Evolutionary conservation across 2,329 filamentous ascomycete species (phyloP), one percentile per base, ranked within the genome.

Genomic region (Aspergillus neoniger): DNA sequence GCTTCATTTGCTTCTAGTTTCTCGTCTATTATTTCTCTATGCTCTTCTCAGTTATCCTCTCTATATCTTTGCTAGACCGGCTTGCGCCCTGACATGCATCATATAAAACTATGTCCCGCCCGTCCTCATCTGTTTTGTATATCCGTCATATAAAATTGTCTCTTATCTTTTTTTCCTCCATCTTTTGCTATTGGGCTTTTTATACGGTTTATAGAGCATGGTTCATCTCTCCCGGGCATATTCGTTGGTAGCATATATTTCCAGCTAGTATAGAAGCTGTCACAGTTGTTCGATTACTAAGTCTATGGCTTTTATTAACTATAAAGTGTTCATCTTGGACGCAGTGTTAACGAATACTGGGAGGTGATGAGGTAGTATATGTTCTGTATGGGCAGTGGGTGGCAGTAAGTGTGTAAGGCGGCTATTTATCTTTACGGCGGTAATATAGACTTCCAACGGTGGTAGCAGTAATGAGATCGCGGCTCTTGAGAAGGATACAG

Each of bases 61-160:
- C 32, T 53, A 32, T 44, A 41, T 41, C 43, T 47, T 17, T 32
- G 25, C 25, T 55, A 55, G 53, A 55, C 53, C 39, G 25, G 25
- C 54, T 48, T 38, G 21, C 12, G 32, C 12, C 32, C 32, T 14
- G 21, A 36, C 47, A 25, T 38, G 47, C 32, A 14, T 30, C 10
- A n/a, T 55, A 25, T 55, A 32, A 62, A 36, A 14, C 12, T 25
- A 59, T 59, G 41, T 47, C 17, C 17, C 36, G 39, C 58, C 10
- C 5, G 6, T 49, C 39, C 3, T 7, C 28, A 15, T 47, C 25
- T 21, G 28, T 51, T 48, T 57, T 62, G 44, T 59, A 59, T 53
- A 57, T 59, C 44, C 57, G 21, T 47, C 38, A 19, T 39, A 30
- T 39, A 30, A 62, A 39, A 30, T 39, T 25, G 6, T 25, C 7